Evolutionary conservation across 75 land plant genomes (phyloP).

Genomic region (Selaginella tamariscina): DNA sequence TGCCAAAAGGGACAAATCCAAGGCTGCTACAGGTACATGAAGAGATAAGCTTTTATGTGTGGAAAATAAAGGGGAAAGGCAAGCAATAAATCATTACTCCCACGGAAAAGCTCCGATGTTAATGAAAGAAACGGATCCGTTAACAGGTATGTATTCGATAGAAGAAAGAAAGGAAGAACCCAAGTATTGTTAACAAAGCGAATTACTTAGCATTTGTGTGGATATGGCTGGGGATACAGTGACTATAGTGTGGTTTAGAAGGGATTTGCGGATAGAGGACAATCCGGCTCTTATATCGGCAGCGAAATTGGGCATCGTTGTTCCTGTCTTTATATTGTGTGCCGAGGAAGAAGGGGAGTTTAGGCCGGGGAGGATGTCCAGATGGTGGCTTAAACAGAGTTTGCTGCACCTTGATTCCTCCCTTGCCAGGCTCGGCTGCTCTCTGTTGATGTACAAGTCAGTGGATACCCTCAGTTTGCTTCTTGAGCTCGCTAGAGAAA

Average conservation of each 20-base stretch:
- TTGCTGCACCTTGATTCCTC: conserved; percentile 47
- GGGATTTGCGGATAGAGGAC: conserved; percentile 92
- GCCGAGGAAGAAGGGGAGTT: conserved; percentile 72
- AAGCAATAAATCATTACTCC: too few relatives aligned
- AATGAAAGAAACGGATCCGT: too few relatives aligned
- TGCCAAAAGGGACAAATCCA: too few relatives aligned
- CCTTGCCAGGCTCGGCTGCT: conserved; percentile 49
- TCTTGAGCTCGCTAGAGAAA: conserved; percentile 30
- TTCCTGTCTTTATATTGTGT: conserved; percentile 73
- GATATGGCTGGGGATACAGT: too few relatives aligned
- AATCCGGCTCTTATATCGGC: conserved; percentile 79
- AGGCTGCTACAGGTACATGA: too few relatives aligned
- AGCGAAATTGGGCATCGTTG: conserved; percentile 54
- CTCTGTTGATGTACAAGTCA: conserved; percentile 38
- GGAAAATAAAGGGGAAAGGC: too few relatives aligned
- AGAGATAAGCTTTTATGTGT: too few relatives aligned
- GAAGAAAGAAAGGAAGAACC: too few relatives aligned
- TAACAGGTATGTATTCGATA: too few relatives aligned
- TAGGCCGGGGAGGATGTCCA: conserved; percentile 68
- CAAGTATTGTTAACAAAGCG: too few relatives aligned
- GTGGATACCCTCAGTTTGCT: conserved; percentile 43
- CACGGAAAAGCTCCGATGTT: too few relatives aligned
- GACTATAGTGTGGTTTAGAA: conserved; percentile 95
- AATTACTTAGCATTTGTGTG: too few relatives aligned
- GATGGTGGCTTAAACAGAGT: conserved; percentile 90